Base-by-base conservation (phyloP, 208 protist species). In the Trichomonas tenax region DNA sequence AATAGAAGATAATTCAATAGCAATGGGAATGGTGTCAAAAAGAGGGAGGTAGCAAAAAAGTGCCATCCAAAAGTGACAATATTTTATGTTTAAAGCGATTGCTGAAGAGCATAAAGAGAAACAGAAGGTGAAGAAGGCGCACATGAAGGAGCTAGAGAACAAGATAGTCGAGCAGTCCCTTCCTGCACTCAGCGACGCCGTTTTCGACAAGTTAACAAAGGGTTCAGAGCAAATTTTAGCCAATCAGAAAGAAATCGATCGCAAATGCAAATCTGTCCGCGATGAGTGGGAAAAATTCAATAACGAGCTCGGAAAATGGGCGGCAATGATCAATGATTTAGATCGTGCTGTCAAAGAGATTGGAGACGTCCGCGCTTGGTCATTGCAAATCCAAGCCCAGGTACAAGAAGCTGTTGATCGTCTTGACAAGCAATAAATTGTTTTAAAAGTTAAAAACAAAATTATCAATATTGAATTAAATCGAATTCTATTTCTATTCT, bases 201-300 rank as follows among this genome's bases (percentile, higher is more conserved):
- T 93, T 51, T 93, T 93, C 46, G 41, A 41, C 6, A 51, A 93
- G 31, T 41, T 93, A 34, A 93, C 41, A 34, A n/a, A 51, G 46
- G 86, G 86, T 49, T 48, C 86, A 26, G 44, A 48, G 1, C 15
- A 93, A 93, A 93, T 93, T 38, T 4, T 51, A 34, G 31, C 41
- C 9, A 93, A 93, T 41, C 86, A 93, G 51, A 93, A 93, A 93
- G 86, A 93, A 93, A 93, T 93, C 15, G 86, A 93, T 36, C 44
- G 44, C 21, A 93, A 26, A 93, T 93, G 86, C 44, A 34, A 44
- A 10, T 9, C 23, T 49, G 86, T 93, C 31, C 40, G 44, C 14
- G 86, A 48, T 38, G 86, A 93, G 36, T 93, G 86, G 86, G 10
- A 93, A n/a, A 93, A 41, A 8, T 51, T 93, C 26, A 93, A 93